These are phyloP conservation scores for Albatrellus ellisii DNA, from an alignment of 768 basidiomycete genomes.

Conservation along the genomic window DNA sequence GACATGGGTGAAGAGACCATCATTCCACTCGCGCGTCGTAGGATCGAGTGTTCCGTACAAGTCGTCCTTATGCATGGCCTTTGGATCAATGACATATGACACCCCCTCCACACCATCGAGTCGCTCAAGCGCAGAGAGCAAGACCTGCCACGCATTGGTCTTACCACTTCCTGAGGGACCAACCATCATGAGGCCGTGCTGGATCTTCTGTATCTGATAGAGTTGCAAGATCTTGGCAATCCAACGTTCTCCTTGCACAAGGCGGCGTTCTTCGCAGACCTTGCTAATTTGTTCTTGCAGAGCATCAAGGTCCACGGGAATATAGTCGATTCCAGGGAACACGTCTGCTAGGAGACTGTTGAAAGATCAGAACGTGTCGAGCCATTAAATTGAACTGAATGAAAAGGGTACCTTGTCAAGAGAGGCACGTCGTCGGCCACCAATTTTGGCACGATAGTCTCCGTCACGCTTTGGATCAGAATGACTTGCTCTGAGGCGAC, in stretches of 20 bases:
- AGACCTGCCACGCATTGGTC: slow-evolving; percentile 92
- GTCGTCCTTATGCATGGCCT: slow-evolving; percentile 97
- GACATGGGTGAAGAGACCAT: slow-evolving; percentile 96
- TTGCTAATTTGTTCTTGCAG: slow-evolving; percentile 77
- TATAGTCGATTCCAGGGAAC: slow-evolving; percentile 90
- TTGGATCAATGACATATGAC: slow-evolving; percentile 95
- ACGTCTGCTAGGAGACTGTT: slow-evolving; percentile 85
- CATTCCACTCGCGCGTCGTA: slow-evolving; percentile 98
- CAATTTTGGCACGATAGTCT: slow-evolving; percentile 96
- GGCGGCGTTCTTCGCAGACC: slow-evolving; percentile 75
- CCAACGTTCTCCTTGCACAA: slow-evolving; percentile 86
- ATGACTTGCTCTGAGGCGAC: slow-evolving; percentile 85
- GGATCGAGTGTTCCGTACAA: slow-evolving; percentile 94
- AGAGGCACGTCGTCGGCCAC: slow-evolving; percentile 96
- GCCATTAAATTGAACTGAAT: background rate
- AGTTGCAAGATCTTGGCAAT: slow-evolving; percentile 91
- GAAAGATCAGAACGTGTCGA: slow-evolving; percentile 5
- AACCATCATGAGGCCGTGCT: slow-evolving; percentile 99
- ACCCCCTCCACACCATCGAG: slow-evolving; percentile 89
- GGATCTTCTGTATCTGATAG: slow-evolving; percentile 99
- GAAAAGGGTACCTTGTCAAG: slow-evolving; percentile 59
- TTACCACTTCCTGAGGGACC: slow-evolving; percentile 96
- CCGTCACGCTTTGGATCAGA: slow-evolving; percentile 94
- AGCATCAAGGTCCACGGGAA: slow-evolving; percentile 77
- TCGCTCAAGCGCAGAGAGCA: slow-evolving; percentile 80